Conservation (phyloP, 129 eudicot genomes). For the Flaveria trinervia region DNA sequence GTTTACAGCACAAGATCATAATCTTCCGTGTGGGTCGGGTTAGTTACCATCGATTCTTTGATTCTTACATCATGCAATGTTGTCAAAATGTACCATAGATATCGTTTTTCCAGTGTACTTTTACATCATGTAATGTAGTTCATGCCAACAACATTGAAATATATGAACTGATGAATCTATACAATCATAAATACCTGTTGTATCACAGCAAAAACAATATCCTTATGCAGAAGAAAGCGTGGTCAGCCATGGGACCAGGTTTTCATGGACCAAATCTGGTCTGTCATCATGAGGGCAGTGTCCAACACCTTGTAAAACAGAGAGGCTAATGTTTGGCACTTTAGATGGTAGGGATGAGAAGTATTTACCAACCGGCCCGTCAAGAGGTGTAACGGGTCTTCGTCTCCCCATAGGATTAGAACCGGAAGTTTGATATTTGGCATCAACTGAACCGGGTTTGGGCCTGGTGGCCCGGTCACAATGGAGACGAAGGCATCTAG, state of each 20-base stretch:
- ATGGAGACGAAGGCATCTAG: conserved; percentile 94
- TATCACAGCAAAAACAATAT: conserved; percentile 2
- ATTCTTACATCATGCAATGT: conserved; percentile 24
- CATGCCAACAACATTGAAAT: background rate
- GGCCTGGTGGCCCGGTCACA: conserved; percentile 96
- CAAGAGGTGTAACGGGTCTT: conserved; percentile 88
- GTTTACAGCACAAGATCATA: background rate
- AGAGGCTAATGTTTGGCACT: conserved; percentile 49
- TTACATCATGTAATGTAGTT: conserved; percentile 16
- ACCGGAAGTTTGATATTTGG: conserved; percentile 67
- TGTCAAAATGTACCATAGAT: conserved; percentile 28
- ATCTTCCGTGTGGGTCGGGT: conserved; percentile 19
- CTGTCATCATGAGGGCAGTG: conserved; percentile 98
- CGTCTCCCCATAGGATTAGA: conserved; percentile 81
- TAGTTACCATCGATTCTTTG: conserved; percentile 36
- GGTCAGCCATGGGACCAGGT: conserved; percentile 75
- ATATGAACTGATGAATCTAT: conserved; percentile 9
- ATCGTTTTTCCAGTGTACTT: background rate
- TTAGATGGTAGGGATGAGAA: conserved; percentile 60
- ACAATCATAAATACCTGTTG: conserved; percentile 5
- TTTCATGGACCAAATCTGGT: conserved; percentile 84
- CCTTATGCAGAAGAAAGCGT: conserved; percentile 42
- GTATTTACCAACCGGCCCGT: conserved; percentile 94
- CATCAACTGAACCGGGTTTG: conserved; percentile 81
- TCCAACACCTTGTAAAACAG: conserved; percentile 74